Base-by-base conservation (phyloP, 176 grass and related monocot species). In the Themeda triandra region DNA sequence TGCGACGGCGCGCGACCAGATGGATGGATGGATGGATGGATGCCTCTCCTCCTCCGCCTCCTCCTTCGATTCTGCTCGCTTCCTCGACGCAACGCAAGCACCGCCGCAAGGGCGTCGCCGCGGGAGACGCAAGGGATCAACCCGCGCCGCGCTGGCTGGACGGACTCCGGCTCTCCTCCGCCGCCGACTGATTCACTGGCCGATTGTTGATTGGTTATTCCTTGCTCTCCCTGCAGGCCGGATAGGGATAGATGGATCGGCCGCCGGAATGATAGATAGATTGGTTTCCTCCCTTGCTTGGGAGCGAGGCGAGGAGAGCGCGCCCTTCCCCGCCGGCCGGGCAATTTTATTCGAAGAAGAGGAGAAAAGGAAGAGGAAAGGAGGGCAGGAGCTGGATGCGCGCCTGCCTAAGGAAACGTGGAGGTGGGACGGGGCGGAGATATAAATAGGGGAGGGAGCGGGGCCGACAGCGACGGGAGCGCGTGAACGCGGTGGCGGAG, bases 351-450 rank as follows among this genome's bases (percentile, higher is more conserved):
- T 76, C 29, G 46, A 28, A 14, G 32, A 48, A 64, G 21, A 41
- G 63, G 64, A 29, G 11, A 14, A 4, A 3, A 4, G 3, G 5
- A 53, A 7, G 2, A 45, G 6, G 46, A 32, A 11, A 11, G 19
- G 59, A 69, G 87, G 88, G 71, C 88, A 89, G 88, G 79, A 66
- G 93, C 82, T 48, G 51, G 85, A 75, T 86, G 87, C 63, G 87
- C 93, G 82, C 86, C 93, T 88, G 90, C 93, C 93, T 95, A 48
- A 72, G 81, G 87, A 78, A 54, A 49, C 15, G 25, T 13, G 18
- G 76, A 41, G 49, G 14, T 12, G 11, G 35, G 80, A 39, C 31
- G 58, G 82, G 18, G 64, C 42, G 8, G 68, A 6, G 79, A 69
- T 90, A 88, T 95, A 90, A 90, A 95, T 86, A 90, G 82, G 54